Evolutionary conservation across 129 eudicot genomes (phyloP), one percentile per base, ranked within the genome.

Genomic region (Helianthus tuberosus): DNA sequence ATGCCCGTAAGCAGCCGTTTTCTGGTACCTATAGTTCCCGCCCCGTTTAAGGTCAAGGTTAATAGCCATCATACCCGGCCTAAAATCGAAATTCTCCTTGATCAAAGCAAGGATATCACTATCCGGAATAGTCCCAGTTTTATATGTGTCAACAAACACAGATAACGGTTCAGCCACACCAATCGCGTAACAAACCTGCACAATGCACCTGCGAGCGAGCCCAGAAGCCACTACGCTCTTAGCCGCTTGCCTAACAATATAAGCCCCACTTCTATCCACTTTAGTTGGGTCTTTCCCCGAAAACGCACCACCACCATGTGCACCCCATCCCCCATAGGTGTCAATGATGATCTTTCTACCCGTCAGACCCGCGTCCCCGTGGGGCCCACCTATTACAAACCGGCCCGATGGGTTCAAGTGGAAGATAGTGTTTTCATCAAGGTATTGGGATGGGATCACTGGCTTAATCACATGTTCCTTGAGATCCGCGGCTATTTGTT

Each of bases 131-230:
- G 69, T 86, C n/a, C 96, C 96, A 0, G 96, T 89, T 72, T 82
- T 86, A 74, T 86, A 89, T 1, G 85, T 86, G 77, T 89, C 96
- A 41, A 86, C 96, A 62, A 84, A 89, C 76, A 89, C 91, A 1
- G 96, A 89, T 2, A 89, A 80, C 2, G 96, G 96, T 41, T 86
- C 91, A 20, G 96, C 89, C 11, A 89, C 91, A 71, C 96, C 96
- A 38, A 89, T 89, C 15, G 91, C 96, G 23, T 89, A 89, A 14
- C 91, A 86, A 51, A 86, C 96, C 53, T 89, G 91, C 59, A 88
- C 93, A 55, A 88, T 83, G 75, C 90, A 88, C 47, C 94, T 70
- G 43, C 90, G 94, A 8, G 94, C 94, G 51, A 88, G 88, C 48
- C 88, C 84, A 2, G 94, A 88, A 43, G 88, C 94, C 5, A 88